Evolutionary conservation across 495 filamentous ascomycete genomes (phyloP), one percentile per base, ranked within the genome.

Genomic region (Rusavskia elegans): DNA sequence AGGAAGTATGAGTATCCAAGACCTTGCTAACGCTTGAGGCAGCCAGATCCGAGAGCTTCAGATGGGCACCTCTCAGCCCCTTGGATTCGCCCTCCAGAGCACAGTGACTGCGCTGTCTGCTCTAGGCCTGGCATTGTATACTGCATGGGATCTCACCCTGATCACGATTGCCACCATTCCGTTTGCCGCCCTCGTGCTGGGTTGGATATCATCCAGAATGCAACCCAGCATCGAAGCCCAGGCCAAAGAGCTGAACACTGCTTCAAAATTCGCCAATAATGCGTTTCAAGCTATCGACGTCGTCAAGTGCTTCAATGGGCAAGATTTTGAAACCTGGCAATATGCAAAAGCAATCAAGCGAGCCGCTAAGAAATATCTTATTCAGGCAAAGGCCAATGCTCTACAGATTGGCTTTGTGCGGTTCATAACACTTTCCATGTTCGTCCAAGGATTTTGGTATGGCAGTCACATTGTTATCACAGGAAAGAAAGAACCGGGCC

Each of bases 381-480:
- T 71, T 36, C 85, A 90, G 60, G 85, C 82, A 2, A 67, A 74
- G 39, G 66, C 78, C 9, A 83, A 79, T 58, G 80, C 85, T 5
- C 57, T 77, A 1, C 87, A 94, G 60, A 77, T 85, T 51, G 78
- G 81, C 1, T 75, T 85, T 44, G 72, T 85, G 41, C 81, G 82
- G 41, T 73, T 94, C 56, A 76, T 85, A 67, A 82, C 81, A 35
- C 75, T 88, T 16, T 72, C 73, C 2, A 83, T 97, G 67, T 95
- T 97, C 52, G 84, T 94, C 1, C 78, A 88, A 57, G 90, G 89
- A 0, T 96, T 98, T 58, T 96, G 85, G 79, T 94, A 88, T 63
- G 89, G 89, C 0, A 78, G 80, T 48, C 64, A 73, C 1, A 70
- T 94, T 7, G 78, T 88, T 19, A 65, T 65, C 11, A 61, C 66